These are phyloP conservation scores for Scutellaria barbata DNA, from an alignment of 257 asterid genomes.

Conservation along the genomic window DNA sequence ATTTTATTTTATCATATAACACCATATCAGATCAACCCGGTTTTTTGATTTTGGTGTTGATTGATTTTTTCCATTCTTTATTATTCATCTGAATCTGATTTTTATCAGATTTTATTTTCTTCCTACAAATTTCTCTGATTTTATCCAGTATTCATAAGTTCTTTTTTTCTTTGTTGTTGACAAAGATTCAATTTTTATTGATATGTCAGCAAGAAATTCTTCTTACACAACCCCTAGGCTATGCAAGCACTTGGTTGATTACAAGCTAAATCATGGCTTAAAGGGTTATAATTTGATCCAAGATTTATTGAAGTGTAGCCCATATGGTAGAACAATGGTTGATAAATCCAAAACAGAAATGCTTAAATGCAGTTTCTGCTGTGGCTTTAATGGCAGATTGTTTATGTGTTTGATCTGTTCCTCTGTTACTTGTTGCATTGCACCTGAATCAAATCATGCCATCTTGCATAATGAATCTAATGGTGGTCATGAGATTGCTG, in stretches of 20 bases:
- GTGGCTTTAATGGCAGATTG: slow-evolving; percentile 53
- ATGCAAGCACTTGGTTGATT: slow-evolving; percentile 71
- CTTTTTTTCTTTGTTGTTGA: not conserved
- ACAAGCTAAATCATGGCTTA: slow-evolving; percentile 64
- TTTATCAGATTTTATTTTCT: not conserved
- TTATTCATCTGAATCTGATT: slow-evolving; percentile 32
- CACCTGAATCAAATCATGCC: slow-evolving; percentile 56
- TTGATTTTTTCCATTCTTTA: slow-evolving; percentile 35
- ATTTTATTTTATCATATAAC: not conserved
- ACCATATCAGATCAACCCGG: slow-evolving; percentile 40
- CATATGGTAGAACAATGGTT: slow-evolving; percentile 61
- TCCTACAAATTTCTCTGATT: not conserved
- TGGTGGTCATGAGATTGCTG: slow-evolving; percentile 58
- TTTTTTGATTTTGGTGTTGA: slow-evolving; percentile 32
- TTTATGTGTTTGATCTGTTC: slow-evolving; percentile 77
- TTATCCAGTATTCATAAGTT: not conserved
- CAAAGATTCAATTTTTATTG: slow-evolving; percentile 37
- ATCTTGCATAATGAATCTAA: slow-evolving; percentile 55
- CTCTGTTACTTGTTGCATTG: slow-evolving; percentile 49
- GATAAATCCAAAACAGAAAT: slow-evolving; percentile 48
- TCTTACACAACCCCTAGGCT: slow-evolving; percentile 51
- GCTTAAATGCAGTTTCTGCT: slow-evolving; percentile 66
- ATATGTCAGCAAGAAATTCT: slow-evolving; percentile 56
- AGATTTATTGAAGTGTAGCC: slow-evolving; percentile 52
- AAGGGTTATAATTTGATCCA: slow-evolving; percentile 53